Base-by-base conservation (phyloP, 176 grass and related monocot genomes). In the Typha latifolia region DNA sequence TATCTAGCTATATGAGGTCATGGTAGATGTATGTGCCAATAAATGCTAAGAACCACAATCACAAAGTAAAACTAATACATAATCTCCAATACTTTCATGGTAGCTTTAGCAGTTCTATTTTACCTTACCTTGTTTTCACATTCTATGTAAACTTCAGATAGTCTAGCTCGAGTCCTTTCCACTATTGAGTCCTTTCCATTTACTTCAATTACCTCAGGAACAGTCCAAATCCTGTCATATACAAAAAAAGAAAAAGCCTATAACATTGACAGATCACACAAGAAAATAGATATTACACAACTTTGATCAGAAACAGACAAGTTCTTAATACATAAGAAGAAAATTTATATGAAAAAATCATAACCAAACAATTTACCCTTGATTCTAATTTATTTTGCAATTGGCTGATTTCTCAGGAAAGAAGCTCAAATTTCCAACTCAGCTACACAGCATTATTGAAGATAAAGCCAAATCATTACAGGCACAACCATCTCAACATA, bases 191-290 rank as follows among this genome's bases (percentile, higher is more conserved):
- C 67, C 5, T 51, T 29, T 29, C 15, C 49, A 52, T 69, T 53
- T 69, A 31, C 22, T 20, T 83, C 71, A 20, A 56, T 47, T 4
- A 49, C 31, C 67, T 81, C 86, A 26, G 81, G 78, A 69, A 75
- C 66, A 5, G 66, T 18, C 81, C 81, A 89, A 14, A 84, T 78
- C 32, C 86, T 89, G 81, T 66, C 75, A 69, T 24, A 69, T 24
- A 20, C 2, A 62, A 23, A 64, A 20, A 61, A 61, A 78, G 49
- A 32, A 66, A 43, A 43, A 43, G 5, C 37, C 37, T 43, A 21
- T 1, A 2, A 56, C 12, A 63, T 63, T 4, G 19, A 29, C 4
- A 24, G 3, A 34, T 47, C 1, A 22, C 19, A 57, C 5, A 20
- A 57, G 13, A 16, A 57, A 5, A 21, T 21, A 20, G 13, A 21